Base-by-base conservation (phyloP, 495 filamentous ascomycete species). In the Gamarada debralockiae region DNA sequence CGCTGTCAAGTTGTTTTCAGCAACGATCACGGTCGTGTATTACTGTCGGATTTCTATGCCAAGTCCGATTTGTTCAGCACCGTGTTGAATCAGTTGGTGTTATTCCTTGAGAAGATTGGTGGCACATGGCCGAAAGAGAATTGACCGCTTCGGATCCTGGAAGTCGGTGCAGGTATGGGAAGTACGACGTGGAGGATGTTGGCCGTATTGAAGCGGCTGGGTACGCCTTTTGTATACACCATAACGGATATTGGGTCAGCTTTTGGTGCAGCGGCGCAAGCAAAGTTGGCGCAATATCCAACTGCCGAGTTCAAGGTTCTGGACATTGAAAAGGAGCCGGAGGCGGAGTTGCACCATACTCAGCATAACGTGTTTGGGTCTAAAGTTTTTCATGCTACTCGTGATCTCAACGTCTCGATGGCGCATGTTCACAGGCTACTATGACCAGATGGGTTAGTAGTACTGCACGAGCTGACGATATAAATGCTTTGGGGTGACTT, bases 341-440 rank as follows among this genome's bases (percentile, higher is more conserved):
- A 64, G 63, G 51, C 1, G 70, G 51, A 56, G 0, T 40, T 42
- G 0, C 74, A 80, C 41, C 74, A 73, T n/a, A 64, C 56, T 0
- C 81, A 75, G 22, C 78, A 81, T 29, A 37, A 82, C 22, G 65
- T 81, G 6, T 59, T 83, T 21, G 77, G 77, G 0, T 44, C 70
- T 17, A 66, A 65, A 48, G 71, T 72, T 4, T 56, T 83, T 0
- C 81, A 83, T 45, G 76, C 78, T 1, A 81, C 78, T 0, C 63
- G 66, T 17, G 66, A 60, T 1, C 68, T 82, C 50, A 47, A 58
- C 15, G 58, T 69, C 14, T 78, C 77, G 0, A 72, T 79, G 64
- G 43, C 57, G 3, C 71, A 78, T 31, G 62, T 69, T 3, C 63
- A 67, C 0, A 51, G 46, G 0, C 49, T 71, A n/a, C 53, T 76